Conservation (phyloP, 306 rosid species). For the Albizia julibrissin region DNA sequence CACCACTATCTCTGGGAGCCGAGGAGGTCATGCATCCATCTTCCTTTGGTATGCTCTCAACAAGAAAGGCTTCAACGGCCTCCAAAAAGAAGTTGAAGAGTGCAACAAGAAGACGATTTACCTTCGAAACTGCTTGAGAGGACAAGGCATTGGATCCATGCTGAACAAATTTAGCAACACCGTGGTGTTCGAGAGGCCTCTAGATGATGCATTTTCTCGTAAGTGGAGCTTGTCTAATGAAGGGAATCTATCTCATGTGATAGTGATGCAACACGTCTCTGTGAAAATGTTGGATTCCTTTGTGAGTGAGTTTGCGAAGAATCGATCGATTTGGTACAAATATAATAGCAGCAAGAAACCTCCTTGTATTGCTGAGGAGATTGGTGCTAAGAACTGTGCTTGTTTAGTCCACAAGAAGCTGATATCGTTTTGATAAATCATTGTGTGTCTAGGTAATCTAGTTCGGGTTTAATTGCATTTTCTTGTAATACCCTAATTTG, state of each 20-base stretch:
- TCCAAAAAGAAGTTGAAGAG: conserved; percentile 54
- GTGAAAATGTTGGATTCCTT: neutral
- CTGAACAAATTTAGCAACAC: conserved; percentile 63
- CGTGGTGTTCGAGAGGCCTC: neutral
- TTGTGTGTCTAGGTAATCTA: neutral
- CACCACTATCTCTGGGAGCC: conserved; percentile 65
- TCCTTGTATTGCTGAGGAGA: conserved; percentile 52
- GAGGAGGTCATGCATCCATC: conserved; percentile 63
- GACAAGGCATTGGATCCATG: conserved; percentile 56
- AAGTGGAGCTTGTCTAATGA: conserved; percentile 41
- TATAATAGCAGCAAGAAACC: conserved; percentile 47
- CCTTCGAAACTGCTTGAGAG: conserved; percentile 46
- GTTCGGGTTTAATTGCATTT: neutral
- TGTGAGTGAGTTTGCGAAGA: neutral
- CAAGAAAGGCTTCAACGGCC: conserved; percentile 53
- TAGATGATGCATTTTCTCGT: neutral
- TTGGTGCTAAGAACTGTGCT: conserved; percentile 50
- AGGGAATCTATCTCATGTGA: conserved; percentile 20
- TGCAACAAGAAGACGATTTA: conserved; percentile 58
- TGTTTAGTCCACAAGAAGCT: conserved; percentile 36
- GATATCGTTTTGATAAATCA: neutral
- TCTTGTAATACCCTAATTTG: neutral
- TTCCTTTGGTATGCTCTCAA: conserved; percentile 63
- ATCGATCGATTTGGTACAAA: neutral
- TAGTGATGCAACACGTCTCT: neutral